Percentiles rank a stretch among this genome's conserved stretches.
Conservation (phyloP, 2,329 filamentous ascomycete species). For the Mycosphaerella arachidis region DNA sequence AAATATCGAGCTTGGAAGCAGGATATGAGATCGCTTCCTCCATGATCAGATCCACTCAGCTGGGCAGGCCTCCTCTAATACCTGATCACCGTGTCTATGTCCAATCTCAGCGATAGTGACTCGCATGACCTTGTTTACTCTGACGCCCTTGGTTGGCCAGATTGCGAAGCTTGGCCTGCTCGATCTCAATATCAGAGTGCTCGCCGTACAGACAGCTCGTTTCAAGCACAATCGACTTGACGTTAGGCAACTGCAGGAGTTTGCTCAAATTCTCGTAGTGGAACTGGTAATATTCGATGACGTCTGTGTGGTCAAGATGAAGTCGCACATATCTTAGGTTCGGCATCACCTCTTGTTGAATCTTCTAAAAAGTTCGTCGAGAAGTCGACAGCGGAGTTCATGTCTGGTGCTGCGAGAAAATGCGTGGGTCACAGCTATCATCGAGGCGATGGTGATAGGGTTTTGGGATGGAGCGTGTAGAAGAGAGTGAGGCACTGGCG, state of each 20-base stretch:
- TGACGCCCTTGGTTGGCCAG: background rate
- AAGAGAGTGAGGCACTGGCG: too few species aligned
- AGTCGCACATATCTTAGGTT: background rate
- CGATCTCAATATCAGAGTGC: background rate
- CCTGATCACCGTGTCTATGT: background rate
- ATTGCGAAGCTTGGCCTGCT: background rate
- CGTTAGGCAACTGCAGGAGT: background rate
- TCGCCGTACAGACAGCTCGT: background rate
- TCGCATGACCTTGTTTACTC: background rate
- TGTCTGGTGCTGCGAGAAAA: background rate
- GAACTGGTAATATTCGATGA: background rate
- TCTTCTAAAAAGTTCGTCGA: background rate
- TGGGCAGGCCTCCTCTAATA: background rate
- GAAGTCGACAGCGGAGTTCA: background rate
- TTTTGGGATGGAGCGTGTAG: too few species aligned
- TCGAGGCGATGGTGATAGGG: too few species aligned
- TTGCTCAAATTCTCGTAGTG: background rate
- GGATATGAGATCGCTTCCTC: too few species aligned
- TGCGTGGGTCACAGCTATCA: too few species aligned
- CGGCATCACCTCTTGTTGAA: background rate
- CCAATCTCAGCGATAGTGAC: background rate
- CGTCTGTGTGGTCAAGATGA: background rate
- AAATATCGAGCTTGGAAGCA: too few species aligned
- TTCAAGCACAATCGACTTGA: background rate
- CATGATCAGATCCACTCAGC: background rate